Evolutionary conservation across 768 basidiomycete species (phyloP), one percentile per base, ranked within the genome.

Genomic region (Lyophyllum decastes): DNA sequence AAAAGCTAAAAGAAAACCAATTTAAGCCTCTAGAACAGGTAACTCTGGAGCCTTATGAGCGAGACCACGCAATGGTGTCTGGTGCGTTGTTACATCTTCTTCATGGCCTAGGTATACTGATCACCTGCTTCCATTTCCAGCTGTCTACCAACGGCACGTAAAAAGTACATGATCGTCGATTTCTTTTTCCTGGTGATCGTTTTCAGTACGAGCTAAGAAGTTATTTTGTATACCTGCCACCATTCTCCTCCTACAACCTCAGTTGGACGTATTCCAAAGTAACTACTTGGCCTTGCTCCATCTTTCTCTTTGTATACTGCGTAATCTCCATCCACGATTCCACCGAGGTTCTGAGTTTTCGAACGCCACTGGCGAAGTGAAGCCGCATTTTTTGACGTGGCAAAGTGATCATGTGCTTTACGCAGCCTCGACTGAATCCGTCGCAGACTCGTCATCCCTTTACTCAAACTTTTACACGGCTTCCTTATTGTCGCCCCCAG

Each of bases 1-100:
- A 94, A 70, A 82, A 76, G 61, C 78, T 98, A 67, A 86, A 89
- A 71, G 79, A 82, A 47, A 81, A 79, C 68, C 88, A 86, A 65
- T 88, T 99, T 77, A 98, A 95, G 79, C 95, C 97, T 14, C 78
- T 95, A 49, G 95, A 98, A 70, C 96, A 98, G 78, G 86, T 98
- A 1, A 97, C 96, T 3, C 77, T 99, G 38, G 97, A 98, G 74
- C 92, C 92, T 2, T 94, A 94, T 66, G 92, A 94, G 72, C 82
- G 92, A 69, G 92, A 93, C 66, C 92, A 94, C 64, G 92, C 92
- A 2, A 94, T 94, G 90, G 90, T 94, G 21, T 84, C 89, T 58
- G 91, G 88, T 90, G 64, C 52, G 87, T 64, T 10, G 8, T 5
- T 19, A 30, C 30, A 12, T 49, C 12, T 26, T 30, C 17, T 46